Base-by-base conservation (phyloP, 352 stramenopile species). In the Stramenopiles sp. region DNA sequence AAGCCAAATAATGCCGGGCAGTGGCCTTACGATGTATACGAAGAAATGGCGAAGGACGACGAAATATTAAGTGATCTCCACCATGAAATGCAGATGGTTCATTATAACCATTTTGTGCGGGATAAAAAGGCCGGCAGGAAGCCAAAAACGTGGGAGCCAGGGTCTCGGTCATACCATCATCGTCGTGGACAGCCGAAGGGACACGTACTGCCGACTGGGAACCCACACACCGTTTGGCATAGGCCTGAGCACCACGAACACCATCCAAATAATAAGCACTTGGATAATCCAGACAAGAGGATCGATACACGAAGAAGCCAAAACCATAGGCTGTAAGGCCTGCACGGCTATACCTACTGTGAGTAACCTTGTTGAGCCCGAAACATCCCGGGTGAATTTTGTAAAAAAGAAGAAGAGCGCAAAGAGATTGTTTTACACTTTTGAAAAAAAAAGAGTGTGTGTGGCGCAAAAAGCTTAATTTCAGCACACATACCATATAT, bases 11-110 rank as follows among this genome's bases (percentile, higher is more conserved):
- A 33, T 14, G 71, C 71, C 8, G 71, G 71, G 30, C 31, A 33
- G 22, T 78, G 71, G 71, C 71, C 71, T 14, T 78, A 78, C 22
- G 71, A 78, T 33, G 71, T 78, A 33, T 78, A 78, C 22, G 71
- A 78, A 33, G 71, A 78, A 78, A 78, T 78, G 71, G 71, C 71
- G 14, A 78, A 78, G 31, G 71, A 78, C 71, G 71, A 78, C 22
- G 71, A 78, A 78, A 78, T 78, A 33, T 78, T 78, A 33, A 33
- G 30, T 33, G 71, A 78, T 78, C 14, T 78, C 1, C 71, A 78
- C 22, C 71, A 78, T 78, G 71, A 78, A 14, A 78, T 78, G 71
- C 71, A 78, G 14, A 78, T 78, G 71, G 71, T 78, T 14, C 71
- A 78, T 78, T 78, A 78, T 14, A 78, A 78, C 14, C 71, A 78